These are phyloP conservation scores for Pleurotus sapidus DNA, from an alignment of 768 basidiomycete genomes.

Conservation along the genomic window DNA sequence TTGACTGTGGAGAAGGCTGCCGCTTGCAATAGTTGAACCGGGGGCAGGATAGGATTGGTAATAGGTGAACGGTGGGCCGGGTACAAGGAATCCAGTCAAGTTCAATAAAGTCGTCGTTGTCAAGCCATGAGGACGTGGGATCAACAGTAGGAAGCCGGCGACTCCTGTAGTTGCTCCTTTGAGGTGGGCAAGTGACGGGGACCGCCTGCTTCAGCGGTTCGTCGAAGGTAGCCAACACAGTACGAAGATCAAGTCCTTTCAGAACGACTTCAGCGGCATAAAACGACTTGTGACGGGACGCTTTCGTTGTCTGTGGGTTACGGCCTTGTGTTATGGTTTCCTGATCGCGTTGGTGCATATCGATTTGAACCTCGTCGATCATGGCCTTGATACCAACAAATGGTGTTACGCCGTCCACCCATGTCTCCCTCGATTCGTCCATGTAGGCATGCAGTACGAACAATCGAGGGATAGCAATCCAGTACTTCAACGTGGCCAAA, in stretches of 20 bases:
- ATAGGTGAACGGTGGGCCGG: conserved; percentile 60
- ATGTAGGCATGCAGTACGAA: conserved; percentile 87
- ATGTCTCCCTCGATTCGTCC: conserved; percentile 75
- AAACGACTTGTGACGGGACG: conserved; percentile 76
- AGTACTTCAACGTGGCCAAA: conserved; percentile 90
- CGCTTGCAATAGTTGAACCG: conserved; percentile 80
- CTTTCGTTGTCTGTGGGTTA: conserved; percentile 53
- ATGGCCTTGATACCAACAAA: conserved; percentile 86
- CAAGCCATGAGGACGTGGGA: conserved; percentile 64
- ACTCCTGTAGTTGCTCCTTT: conserved; percentile 47
- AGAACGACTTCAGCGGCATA: conserved; percentile 85
- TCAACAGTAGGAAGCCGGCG: conserved; percentile 41
- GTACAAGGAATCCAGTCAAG: conserved; percentile 56
- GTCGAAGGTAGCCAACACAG: conserved; percentile 72
- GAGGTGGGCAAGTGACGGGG: conserved; percentile 41
- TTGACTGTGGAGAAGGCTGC: conserved; percentile 38
- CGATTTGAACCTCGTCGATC: conserved; percentile 79
- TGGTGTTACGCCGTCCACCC: conserved; percentile 74
- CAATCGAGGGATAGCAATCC: conserved; percentile 70
- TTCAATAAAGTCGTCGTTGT: conserved; percentile 82
- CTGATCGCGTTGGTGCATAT: conserved; percentile 90
- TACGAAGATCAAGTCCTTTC: conserved; percentile 72
- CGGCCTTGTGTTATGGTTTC: conserved; percentile 63
- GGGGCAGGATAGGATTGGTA: conserved; percentile 76
- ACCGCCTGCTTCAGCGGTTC: conserved; percentile 67